These are phyloP conservation scores for Cyclotella cryptica DNA, from an alignment of 108 stramenopile species.

Conservation along the genomic window DNA sequence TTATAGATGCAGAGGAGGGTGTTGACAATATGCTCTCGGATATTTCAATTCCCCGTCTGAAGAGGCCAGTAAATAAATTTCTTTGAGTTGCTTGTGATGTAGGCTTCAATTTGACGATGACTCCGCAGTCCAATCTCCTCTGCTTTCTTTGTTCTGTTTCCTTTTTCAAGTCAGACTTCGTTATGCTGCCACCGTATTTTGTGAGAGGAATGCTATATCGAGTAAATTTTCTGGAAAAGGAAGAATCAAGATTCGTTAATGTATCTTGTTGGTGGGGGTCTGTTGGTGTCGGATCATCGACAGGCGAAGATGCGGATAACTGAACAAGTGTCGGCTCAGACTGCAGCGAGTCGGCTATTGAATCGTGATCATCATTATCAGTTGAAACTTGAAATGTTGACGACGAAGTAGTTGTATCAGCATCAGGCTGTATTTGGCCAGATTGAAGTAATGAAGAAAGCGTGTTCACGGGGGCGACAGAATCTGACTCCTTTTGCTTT, in stretches of 20 bases:
- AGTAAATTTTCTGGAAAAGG: slow-evolving; percentile 2
- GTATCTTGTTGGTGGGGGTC: background rate
- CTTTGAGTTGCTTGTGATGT: background rate
- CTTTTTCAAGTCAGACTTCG: slow-evolving; percentile 4
- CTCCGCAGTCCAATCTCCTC: slow-evolving; percentile 5
- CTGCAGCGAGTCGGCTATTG: background rate
- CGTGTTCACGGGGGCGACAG: background rate
- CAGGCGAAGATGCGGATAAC: background rate
- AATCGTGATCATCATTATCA: background rate
- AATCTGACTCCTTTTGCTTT: background rate
- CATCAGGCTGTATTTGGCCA: too few species aligned
- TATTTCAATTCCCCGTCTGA: background rate
- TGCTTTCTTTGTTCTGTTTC: slow-evolving; percentile 18
- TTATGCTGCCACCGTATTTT: background rate
- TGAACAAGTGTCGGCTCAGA: background rate
- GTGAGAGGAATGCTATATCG: slow-evolving; percentile 20
- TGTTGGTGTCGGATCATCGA: background rate
- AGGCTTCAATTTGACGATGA: slow-evolving; percentile 11
- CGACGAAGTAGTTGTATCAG: too few species aligned
- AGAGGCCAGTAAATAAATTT: background rate
- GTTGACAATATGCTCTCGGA: too few species aligned
- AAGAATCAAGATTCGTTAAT: background rate
- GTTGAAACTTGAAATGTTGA: too few species aligned
- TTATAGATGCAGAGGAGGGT: background rate
- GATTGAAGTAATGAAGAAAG: too few species aligned